Conservation (phyloP, 345 rosid genomes). For the Diplotaxis tenuifolia region DNA sequence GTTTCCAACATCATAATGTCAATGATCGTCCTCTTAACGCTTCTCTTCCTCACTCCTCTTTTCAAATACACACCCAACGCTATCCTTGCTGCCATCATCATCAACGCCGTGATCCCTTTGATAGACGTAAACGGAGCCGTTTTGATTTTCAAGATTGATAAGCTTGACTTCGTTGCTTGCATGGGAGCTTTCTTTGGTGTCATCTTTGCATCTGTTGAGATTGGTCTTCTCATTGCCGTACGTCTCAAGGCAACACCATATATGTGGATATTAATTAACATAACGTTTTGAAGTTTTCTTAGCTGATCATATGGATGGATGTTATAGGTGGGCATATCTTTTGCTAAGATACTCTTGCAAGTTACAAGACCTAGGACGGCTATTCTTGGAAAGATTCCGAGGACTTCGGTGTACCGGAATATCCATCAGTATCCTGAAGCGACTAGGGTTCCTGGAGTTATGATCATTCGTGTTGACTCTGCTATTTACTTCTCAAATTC, state of each 20-base stretch:
- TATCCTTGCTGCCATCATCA: constrained; percentile 63
- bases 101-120: constrained; percentile 64
- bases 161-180: constrained; percentile 70
- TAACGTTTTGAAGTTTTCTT: background rate
- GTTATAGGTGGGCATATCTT: constrained; percentile 66
- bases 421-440: constrained; percentile 74
- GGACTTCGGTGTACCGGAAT: constrained; percentile 69
- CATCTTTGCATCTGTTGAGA: constrained; percentile 61
- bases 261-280: background rate
- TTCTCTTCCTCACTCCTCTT: constrained; percentile 60
- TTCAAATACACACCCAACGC: constrained; percentile 77
- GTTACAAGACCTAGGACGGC: constrained; percentile 81
- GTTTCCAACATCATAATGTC: constrained; percentile 85
- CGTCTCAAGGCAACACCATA: constrained; percentile 5
- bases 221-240: constrained; percentile 68
- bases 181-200: constrained; percentile 85
- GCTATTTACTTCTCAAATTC: constrained; percentile 87
- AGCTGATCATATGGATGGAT: background rate
- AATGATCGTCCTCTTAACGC: constrained; percentile 52
- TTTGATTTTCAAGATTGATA: constrained; percentile 76
- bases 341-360: constrained; percentile 82
- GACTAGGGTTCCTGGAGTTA: constrained; percentile 55
- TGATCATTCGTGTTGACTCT: constrained; percentile 82
- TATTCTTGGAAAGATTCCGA: constrained; percentile 67
- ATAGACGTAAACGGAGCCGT: constrained; percentile 49